phyloP scores from a whole-genome alignment of 1,284 basidiomycete genomes.

The Flammula alnicola region DNA sequence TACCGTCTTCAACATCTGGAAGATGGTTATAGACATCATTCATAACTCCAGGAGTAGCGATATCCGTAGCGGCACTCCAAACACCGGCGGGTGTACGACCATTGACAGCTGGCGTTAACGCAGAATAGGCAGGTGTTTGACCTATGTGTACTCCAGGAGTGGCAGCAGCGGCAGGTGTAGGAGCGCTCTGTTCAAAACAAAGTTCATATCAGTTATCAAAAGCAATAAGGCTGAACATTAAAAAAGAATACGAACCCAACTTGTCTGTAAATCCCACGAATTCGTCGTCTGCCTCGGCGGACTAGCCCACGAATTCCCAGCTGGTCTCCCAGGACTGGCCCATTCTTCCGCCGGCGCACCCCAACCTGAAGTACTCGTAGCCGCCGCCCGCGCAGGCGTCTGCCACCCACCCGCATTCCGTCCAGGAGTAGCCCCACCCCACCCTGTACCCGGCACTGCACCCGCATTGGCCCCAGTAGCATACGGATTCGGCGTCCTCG shows the following conservation, averaged over 20 bases:
- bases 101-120: conserved; percentile 40
- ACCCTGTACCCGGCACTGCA: conserved; percentile 31
- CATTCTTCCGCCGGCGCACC: conserved; percentile 35
- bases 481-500: conserved; percentile 63
- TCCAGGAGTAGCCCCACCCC: conserved; percentile 46
- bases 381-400: conserved; percentile 30
- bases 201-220: conserved; percentile 10
- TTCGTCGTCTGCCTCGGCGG: conserved; percentile 16
- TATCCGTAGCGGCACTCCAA: conserved; percentile 28
- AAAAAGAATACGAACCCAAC: conserved; percentile 34
- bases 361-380: conserved; percentile 16
- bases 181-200: conserved; percentile 45
- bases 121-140: conserved; percentile 40
- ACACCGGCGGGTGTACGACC: conserved; percentile 33
- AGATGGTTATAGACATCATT: conserved; percentile 13
- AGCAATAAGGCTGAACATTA: conserved; percentile 11
- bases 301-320: conserved; percentile 32
- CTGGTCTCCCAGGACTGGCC: conserved; percentile 3
- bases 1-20: conserved; percentile 22
- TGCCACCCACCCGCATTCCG: conserved; percentile 26
- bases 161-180: conserved; percentile 58
- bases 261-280: conserved; percentile 34
- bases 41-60: conserved; percentile 45
- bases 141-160: conserved; percentile 50
- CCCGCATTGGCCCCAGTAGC: conserved; percentile 32